phyloP scores from a whole-genome alignment of 345 rosid species.

The Rhodamnia rubescens region DNA sequence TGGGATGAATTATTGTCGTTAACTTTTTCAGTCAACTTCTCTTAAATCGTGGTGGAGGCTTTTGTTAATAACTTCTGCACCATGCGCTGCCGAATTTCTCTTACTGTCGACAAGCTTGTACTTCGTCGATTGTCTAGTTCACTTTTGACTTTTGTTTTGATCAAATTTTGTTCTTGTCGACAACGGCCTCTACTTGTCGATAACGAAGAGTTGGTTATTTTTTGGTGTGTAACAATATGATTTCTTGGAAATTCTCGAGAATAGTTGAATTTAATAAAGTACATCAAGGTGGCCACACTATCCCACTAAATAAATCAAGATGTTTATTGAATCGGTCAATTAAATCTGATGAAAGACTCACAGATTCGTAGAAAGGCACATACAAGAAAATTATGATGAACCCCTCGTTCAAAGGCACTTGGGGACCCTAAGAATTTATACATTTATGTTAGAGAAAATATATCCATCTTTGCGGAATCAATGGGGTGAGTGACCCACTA shows the following conservation, averaged over 20 bases:
- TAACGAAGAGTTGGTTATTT: background rate
- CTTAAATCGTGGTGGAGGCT: background rate
- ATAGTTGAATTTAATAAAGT: background rate
- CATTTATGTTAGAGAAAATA: background rate
- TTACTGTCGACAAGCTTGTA: background rate
- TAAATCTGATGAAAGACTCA: background rate
- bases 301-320: background rate
- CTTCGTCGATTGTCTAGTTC: background rate
- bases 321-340: background rate
- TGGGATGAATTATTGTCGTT: background rate
- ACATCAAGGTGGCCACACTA: background rate
- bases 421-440: background rate
- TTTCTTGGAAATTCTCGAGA: background rate
- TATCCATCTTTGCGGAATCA: background rate
- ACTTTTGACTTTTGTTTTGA: background rate
- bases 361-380: background rate
- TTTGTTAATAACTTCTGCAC: background rate
- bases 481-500: background rate
- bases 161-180: background rate
- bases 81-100: background rate
- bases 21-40: background rate
- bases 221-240: background rate
- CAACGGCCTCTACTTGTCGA: background rate
- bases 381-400: background rate
- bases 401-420: background rate